Percentiles rank a stretch among this genome's conserved stretches.
Conservation (phyloP, 2,329 filamentous ascomycete species). For the Talaromyces sp. region DNA sequence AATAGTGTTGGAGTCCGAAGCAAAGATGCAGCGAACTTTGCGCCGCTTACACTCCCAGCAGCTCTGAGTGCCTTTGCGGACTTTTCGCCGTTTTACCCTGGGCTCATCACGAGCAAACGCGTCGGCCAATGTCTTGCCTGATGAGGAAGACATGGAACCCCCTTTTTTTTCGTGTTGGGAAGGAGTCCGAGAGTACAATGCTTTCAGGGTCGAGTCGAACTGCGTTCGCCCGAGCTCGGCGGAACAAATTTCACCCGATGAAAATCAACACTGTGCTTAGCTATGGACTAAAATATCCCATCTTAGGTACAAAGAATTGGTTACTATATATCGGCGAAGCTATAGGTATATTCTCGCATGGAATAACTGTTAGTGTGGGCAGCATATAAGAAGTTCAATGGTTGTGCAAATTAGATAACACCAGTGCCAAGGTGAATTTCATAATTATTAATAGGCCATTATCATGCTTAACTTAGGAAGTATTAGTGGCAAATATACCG, state of each 20-base stretch:
- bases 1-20: conserved; percentile 12
- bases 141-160: background rate
- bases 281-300: no score
- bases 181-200: background rate
- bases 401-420: no score
- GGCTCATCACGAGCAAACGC: background rate
- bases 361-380: no score
- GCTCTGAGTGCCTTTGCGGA: conserved; percentile 32
- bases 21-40: conserved; percentile 29
- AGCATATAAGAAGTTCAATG: no score
- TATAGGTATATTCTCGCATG: no score
- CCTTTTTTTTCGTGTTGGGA: background rate
- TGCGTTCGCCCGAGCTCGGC: background rate
- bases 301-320: background rate
- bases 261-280: background rate
- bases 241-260: background rate
- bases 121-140: background rate
- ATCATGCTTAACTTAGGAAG: no score
- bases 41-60: conserved; percentile 17
- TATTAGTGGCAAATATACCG: no score
- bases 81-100: conserved; percentile 13
- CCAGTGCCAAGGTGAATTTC: no score
- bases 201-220: no score
- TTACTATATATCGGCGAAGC: no score
- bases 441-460: no score